Evolutionary conservation across 495 filamentous ascomycete species (phyloP).

Genomic region (Neurospora sp.): DNA sequence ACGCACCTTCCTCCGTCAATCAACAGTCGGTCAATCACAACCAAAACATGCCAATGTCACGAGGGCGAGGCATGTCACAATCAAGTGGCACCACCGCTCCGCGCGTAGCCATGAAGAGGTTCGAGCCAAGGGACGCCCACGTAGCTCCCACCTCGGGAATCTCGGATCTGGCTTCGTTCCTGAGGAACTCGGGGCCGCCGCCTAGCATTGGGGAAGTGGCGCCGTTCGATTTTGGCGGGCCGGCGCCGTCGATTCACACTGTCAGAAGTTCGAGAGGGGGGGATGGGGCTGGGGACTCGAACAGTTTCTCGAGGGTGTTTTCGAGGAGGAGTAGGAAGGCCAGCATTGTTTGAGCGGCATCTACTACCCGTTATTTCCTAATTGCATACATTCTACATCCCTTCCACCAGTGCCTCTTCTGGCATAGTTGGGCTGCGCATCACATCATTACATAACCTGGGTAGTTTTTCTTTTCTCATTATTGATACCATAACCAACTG

Average conservation of each 20-base stretch:
- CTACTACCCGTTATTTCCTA: not conserved
- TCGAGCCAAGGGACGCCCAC: conserved; percentile 41
- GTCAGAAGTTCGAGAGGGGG: not conserved
- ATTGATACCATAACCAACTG: not conserved
- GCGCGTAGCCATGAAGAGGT: conserved; percentile 41
- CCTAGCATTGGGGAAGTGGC: conserved; percentile 13
- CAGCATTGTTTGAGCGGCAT: conserved; percentile 8
- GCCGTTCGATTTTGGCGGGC: not conserved
- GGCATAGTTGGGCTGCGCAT: not conserved
- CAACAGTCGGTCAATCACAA: conserved; percentile 2
- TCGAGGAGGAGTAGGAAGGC: conserved; percentile 17
- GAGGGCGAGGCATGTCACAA: not conserved
- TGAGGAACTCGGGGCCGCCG: conserved; percentile 68
- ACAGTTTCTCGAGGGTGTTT: conserved; percentile 11
- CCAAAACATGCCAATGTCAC: not conserved
- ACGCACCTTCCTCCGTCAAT: conserved; percentile 10
- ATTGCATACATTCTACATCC: not conserved
- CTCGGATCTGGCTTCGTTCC: conserved; percentile 69
- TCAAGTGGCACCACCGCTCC: conserved; percentile 2
- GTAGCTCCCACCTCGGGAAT: conserved; percentile 37
- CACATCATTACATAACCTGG: not conserved
- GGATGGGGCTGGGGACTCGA: not conserved
- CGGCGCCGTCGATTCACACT: not conserved
- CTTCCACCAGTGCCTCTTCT: not conserved
- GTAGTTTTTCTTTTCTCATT: not conserved